Evolutionary conservation across 1,284 basidiomycete genomes (phyloP), one percentile per base, ranked within the genome.

Genomic region (Malassezia arunalokei): DNA sequence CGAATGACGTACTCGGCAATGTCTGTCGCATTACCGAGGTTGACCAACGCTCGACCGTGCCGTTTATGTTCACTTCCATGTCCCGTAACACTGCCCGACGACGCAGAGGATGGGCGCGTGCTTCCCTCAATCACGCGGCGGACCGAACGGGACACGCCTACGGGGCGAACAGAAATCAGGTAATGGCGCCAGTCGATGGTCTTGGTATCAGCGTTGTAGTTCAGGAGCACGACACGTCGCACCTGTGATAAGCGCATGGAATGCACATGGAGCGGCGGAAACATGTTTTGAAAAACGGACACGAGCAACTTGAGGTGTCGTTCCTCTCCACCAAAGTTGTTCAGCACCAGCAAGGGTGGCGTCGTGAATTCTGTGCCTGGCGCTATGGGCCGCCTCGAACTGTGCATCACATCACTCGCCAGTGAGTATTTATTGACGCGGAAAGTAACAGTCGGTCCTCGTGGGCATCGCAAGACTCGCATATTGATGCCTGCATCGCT

Each of bases 181-280:
- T 85, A 98, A 76, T 99, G 92, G 39, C 92, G 82, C 74, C 91
- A 83, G 68, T 95, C 90, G 69, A 99, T 79, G 6, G 90, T 91
- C 40, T 83, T 84, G 17, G 82, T 84, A 15, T 85, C 82, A 15
- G 85, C 76, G 73, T 91, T 87, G 79, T 96, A 96, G 8, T 90
- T 84, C 50, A 98, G 78, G 51, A 98, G 82, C 31, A 98, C 87
- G 52, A 98, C 85, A 63, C 92, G 82, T 30, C 92, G 40, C 7
- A 64, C 64, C 6, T 81, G 61, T 6, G 42, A 52, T 17, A 67
- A 57, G 24, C 58, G 61, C 62, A 68, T 66, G 28, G 47, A 43
- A 38, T 86, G 80, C 0, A 87, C 87, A 15, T 87, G 80, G 41
- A 90, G 85, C 40, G 81, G 86, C 40, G 82, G 91, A 77, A 84